Evolutionary conservation across 2,329 filamentous ascomycete genomes (phyloP), one percentile per base, ranked within the genome.

Genomic region (Cadophora sp.): DNA sequence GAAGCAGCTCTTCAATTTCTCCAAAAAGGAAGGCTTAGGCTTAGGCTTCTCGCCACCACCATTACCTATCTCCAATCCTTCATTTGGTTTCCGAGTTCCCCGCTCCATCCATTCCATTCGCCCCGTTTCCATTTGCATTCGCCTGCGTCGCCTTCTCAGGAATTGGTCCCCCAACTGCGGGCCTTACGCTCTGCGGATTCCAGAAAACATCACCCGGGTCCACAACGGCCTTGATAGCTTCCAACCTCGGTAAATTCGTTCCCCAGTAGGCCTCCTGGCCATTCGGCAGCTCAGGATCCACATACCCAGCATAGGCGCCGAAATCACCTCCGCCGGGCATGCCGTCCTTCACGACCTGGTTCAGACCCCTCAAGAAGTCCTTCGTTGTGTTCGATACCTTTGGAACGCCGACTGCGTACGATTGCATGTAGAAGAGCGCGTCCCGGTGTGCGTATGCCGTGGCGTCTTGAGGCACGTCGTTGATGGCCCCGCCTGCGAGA

Each of bases 381-480:
- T 79, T 82, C 1, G 84, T 86, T 14, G 78, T 79, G n/a, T 79
- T 70, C 1, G 79, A 81, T 16, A 89, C 74, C 1, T 78, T 78
- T 0, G 81, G 79, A 0, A 87, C 72, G 22, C 84, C 85, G 16
- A 65, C 53, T 8, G 68, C 65, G 34, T 70, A 70, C 9, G 62
- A 59, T 31, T 70, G 65, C 46, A 88, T 84, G 79, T 88, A 89
- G 78, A 90, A 85, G 50, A 90, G 73, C 70, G 87, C 87, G 79
- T 91, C 86, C 58, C 89, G 85, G 73, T 91, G 89, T 0, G 85
- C 83, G 73, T 89, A 91, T 8, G 88, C 84, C 0, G 88, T 90
- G 11, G 84, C 84, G 71, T 89, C 81, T 69, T 77, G 76, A 0
- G 87, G 78, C 0, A 86, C 79, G 67, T 91, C 87, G 71, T 82